A percentile compares a stretch with the other conserved stretches of the same genome.
These are phyloP conservation scores for Leccinum barrowsii DNA, from an alignment of 768 basidiomycete genomes.

Conservation along the genomic window DNA sequence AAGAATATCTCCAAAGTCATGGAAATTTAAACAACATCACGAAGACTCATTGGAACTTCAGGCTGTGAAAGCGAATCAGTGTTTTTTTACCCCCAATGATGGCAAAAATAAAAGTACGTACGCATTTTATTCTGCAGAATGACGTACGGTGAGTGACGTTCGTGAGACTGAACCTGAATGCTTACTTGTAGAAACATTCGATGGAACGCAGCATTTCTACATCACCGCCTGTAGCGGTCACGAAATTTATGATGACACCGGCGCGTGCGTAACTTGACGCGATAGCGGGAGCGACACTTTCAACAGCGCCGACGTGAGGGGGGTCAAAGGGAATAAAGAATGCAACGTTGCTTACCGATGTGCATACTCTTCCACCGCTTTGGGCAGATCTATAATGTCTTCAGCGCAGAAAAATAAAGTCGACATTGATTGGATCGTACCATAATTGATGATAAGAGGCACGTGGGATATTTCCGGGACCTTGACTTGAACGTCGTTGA, in stretches of 20 bases:
- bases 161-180: slow-evolving; percentile 8
- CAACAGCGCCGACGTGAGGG: slow-evolving; percentile 7
- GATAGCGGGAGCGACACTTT: slow-evolving; percentile 81
- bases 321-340: background rate
- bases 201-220: slow-evolving; percentile 98
- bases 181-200: slow-evolving; percentile 97
- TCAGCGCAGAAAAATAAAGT: slow-evolving; percentile 5
- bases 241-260: slow-evolving; percentile 93
- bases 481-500: slow-evolving; percentile 94
- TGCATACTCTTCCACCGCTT: slow-evolving; percentile 96
- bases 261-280: slow-evolving; percentile 81
- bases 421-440: slow-evolving; percentile 35
- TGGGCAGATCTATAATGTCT: slow-evolving; percentile 66
- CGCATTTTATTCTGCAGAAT: slow-evolving; percentile 76
- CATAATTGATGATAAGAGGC: slow-evolving; percentile 94
- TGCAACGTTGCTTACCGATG: slow-evolving; percentile 60
- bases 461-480: slow-evolving; percentile 85
- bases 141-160: slow-evolving; percentile 14
- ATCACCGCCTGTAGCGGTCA: slow-evolving; percentile 95
- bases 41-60: slow-evolving; percentile 87
- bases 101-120: slow-evolving; percentile 37
- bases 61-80: slow-evolving; percentile 48
- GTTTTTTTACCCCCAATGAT: slow-evolving; percentile 7
- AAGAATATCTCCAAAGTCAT: slow-evolving; percentile 48
- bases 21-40: slow-evolving; percentile 72